phyloP scores from a whole-genome alignment of 2,329 filamentous ascomycete genomes.

The Xylaria sp. region DNA sequence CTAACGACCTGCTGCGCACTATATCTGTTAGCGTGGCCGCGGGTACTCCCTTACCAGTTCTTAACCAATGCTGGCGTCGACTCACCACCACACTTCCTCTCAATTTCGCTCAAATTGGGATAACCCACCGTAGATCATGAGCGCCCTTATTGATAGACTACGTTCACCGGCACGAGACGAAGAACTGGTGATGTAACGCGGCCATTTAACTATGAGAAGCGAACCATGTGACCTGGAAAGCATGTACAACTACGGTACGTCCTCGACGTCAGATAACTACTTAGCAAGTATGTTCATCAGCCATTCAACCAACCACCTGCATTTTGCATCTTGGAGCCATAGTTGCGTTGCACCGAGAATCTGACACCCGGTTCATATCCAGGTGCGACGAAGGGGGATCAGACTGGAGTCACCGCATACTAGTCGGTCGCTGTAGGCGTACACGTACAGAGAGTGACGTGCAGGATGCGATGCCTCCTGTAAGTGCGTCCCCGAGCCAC shows the following conservation, averaged over 20 bases:
- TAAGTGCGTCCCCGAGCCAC: conserved; percentile 26
- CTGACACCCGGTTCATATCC: conserved; percentile 16
- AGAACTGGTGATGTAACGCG: conserved; percentile 35
- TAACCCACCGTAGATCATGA: conserved; percentile 26
- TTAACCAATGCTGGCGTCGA: conserved; percentile 11
- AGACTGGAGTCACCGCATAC: conserved; percentile 5
- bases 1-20: conserved; percentile 8
- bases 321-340: conserved; percentile 19
- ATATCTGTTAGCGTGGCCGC: conserved; percentile 2
- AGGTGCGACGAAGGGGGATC: conserved; percentile 25
- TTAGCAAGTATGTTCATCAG: conserved; percentile 4
- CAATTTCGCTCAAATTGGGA: conserved; percentile 21
- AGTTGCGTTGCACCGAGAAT: conserved; percentile 20
- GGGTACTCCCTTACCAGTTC: conserved; percentile 16
- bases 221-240: conserved; percentile 29
- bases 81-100: conserved; percentile 14
- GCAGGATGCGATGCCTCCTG: conserved; percentile 19
- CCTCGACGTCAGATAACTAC: background rate
- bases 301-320: conserved; percentile 6
- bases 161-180: conserved; percentile 15
- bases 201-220: conserved; percentile 8
- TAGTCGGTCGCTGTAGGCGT: background rate
- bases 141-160: background rate
- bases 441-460: conserved; percentile 10
- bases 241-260: conserved; percentile 12